Conservation (phyloP, 2,329 filamentous ascomycete species). For the Ascochyta clinopodiicola region DNA sequence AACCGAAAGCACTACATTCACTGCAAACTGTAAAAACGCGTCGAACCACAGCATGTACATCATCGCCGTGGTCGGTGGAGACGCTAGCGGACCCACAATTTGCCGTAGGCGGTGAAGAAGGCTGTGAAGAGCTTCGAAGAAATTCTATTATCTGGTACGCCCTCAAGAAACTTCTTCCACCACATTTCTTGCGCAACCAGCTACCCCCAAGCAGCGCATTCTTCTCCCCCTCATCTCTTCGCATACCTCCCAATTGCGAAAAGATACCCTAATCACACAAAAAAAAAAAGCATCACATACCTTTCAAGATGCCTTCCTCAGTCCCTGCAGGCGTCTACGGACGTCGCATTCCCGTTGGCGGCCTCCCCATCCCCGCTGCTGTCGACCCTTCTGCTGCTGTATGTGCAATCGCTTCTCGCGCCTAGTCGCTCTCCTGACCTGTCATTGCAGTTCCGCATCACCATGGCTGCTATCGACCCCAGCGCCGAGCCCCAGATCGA, state of each 20-base stretch:
- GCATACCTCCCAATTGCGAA: background rate
- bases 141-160: slow-evolving; percentile 31
- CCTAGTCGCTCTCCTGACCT: slow-evolving; percentile 21
- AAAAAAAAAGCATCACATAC: slow-evolving; percentile 15
- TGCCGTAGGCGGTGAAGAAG: slow-evolving; percentile 36
- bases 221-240: slow-evolving; percentile 8
- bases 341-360: slow-evolving; percentile 86
- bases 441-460: slow-evolving; percentile 81
- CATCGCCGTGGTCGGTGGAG: background rate
- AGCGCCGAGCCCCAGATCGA: slow-evolving; percentile 66
- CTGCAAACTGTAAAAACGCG: too few species aligned
- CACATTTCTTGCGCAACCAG: slow-evolving; percentile 22
- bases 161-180: slow-evolving; percentile 16
- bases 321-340: slow-evolving; percentile 83
- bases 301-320: slow-evolving; percentile 44
- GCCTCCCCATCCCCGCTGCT: slow-evolving; percentile 79
- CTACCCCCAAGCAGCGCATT: slow-evolving; percentile 29
- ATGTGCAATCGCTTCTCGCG: slow-evolving; percentile 52
- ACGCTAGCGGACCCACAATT: slow-evolving; percentile 18
- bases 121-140: slow-evolving; percentile 35
- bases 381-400: slow-evolving; percentile 81
- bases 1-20: too few species aligned
- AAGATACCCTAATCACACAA: background rate
- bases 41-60: too few species aligned
- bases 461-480: slow-evolving; percentile 97